These are phyloP conservation scores for Scedosporium apiospermum DNA, from an alignment of 2,329 filamentous ascomycete genomes.

Conservation along the genomic window DNA sequence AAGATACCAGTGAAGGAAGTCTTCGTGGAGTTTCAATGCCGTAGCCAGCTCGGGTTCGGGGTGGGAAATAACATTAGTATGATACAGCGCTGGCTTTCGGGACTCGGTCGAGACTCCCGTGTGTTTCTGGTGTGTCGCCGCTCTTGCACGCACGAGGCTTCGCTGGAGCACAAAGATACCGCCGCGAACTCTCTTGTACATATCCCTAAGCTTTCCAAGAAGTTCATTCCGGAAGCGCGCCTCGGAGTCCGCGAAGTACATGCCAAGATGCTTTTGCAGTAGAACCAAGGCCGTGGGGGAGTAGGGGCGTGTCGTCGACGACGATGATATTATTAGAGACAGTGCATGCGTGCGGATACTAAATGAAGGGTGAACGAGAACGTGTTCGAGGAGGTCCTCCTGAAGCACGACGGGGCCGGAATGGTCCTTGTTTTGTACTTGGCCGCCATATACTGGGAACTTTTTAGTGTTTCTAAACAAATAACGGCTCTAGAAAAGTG, in stretches of 20 bases:
- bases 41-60: slow-evolving; percentile 25
- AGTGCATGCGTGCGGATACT: slow-evolving; percentile 71
- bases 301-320: slow-evolving; percentile 65
- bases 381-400: slow-evolving; percentile 36
- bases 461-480: slow-evolving; percentile 8
- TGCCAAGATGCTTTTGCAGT: slow-evolving; percentile 55
- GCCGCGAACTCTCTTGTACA: slow-evolving; percentile 67
- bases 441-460: slow-evolving; percentile 7
- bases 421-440: slow-evolving; percentile 9
- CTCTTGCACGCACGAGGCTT: slow-evolving; percentile 19
- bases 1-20: slow-evolving; percentile 68
- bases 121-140: neutral
- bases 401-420: slow-evolving; percentile 22
- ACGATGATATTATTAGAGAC: slow-evolving; percentile 68
- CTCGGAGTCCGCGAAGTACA: slow-evolving; percentile 75
- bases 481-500: neutral
- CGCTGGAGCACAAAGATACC: slow-evolving; percentile 48
- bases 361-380: slow-evolving; percentile 47
- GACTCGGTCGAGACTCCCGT: slow-evolving; percentile 5
- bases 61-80: slow-evolving; percentile 28
- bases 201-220: slow-evolving; percentile 61
- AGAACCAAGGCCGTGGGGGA: slow-evolving; percentile 50
- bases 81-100: slow-evolving; percentile 23
- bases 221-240: slow-evolving; percentile 79
- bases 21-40: slow-evolving; percentile 40